Percentiles rank a stretch among this genome's conserved stretches.
phyloP scores from a whole-genome alignment of 208 protist genomes.

The Trichomonas tenax region DNA sequence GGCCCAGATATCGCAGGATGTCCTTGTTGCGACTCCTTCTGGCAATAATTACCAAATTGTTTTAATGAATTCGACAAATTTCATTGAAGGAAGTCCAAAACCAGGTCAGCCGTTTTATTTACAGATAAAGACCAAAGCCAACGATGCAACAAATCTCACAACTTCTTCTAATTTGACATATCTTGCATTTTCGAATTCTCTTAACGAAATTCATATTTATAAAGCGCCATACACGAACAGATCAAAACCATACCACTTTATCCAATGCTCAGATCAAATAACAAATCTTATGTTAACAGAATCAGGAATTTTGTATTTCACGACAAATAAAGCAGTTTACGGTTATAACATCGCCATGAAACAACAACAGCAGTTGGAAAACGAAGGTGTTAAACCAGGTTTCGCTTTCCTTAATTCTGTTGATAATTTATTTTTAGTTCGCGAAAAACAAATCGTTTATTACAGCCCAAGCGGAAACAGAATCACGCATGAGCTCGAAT shows the following conservation, averaged over 20 bases:
- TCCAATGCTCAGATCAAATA: background rate
- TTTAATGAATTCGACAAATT: no score
- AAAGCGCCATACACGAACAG: background rate
- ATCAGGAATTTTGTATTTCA: background rate
- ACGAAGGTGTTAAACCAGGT: background rate
- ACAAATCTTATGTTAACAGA: background rate
- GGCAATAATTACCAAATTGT: no score
- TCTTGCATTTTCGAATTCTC: background rate
- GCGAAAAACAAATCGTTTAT: background rate
- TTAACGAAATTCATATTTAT: background rate
- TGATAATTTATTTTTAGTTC: background rate
- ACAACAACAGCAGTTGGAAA: background rate
- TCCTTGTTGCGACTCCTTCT: no score
- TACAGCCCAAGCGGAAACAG: background rate
- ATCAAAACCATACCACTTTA: background rate
- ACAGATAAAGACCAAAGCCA: no score
- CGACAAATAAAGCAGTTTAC: background rate
- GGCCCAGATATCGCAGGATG: no score
- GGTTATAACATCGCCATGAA: background rate
- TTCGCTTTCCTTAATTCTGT: background rate
- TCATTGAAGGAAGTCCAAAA: no score
- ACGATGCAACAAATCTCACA: no score
- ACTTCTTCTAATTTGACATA: background rate
- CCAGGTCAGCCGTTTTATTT: no score
- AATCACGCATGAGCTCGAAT: background rate